Conservation (phyloP, 1,139 yeast species). For the Lizanozyma gosingica region DNA sequence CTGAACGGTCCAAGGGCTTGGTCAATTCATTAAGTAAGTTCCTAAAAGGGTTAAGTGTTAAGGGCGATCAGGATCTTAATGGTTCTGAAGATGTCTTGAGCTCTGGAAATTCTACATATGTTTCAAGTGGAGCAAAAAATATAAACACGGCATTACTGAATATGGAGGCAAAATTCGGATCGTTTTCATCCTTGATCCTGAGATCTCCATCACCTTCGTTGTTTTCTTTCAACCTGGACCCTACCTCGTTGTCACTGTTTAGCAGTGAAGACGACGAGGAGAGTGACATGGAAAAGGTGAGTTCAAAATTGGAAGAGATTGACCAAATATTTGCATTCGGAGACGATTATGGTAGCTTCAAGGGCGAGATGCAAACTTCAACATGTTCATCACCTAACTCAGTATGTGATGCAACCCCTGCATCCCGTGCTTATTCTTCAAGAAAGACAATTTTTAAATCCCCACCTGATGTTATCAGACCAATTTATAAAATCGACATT, state of each 20-base stretch:
- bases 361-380: not conserved
- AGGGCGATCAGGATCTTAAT: slow-evolving; percentile 6
- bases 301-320: not conserved
- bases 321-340: not conserved
- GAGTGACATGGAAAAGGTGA: not conserved
- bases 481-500: slow-evolving; percentile 40
- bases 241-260: slow-evolving; percentile 22
- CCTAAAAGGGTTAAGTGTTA: slow-evolving; percentile 19
- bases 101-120: slow-evolving; percentile 3
- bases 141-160: slow-evolving; percentile 1
- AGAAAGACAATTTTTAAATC: slow-evolving; percentile 25
- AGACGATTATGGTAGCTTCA: not conserved
- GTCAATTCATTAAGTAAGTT: slow-evolving; percentile 31
- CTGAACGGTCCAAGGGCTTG: slow-evolving; percentile 20
- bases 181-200: slow-evolving; percentile 28
- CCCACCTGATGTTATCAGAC: slow-evolving; percentile 41
- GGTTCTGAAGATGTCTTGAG: slow-evolving; percentile 3
- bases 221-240: slow-evolving; percentile 32
- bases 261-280: slow-evolving; percentile 1
- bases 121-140: slow-evolving; percentile 1
- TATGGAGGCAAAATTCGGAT: slow-evolving; percentile 20
- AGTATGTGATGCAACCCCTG: slow-evolving; percentile 6
- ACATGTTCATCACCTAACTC: not conserved
- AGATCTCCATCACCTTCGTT: slow-evolving; percentile 38
- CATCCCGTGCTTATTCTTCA: slow-evolving; percentile 30